Percentiles rank a stretch among this genome's conserved stretches.
phyloP scores from a whole-genome alignment of 495 filamentous ascomycete species.

The Penicillium canariense region DNA sequence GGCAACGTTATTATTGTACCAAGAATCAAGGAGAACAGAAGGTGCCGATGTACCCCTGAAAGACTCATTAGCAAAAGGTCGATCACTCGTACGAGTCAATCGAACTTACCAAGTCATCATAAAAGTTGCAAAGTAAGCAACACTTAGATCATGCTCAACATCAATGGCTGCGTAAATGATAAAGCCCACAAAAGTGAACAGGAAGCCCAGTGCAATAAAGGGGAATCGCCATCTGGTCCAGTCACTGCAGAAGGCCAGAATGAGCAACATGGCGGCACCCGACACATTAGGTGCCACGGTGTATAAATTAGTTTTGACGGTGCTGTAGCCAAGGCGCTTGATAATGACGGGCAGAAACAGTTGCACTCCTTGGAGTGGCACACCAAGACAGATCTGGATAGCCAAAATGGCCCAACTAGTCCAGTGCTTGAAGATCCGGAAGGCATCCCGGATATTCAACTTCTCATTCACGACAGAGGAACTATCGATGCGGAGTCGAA shows the following conservation, averaged over 20 bases:
- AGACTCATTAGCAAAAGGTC: neutral
- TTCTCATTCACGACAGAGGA: conserved; percentile 69
- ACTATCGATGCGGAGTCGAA: conserved; percentile 72
- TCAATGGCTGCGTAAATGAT: conserved; percentile 71
- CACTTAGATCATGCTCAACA: conserved; percentile 52
- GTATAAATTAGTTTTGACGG: conserved; percentile 72
- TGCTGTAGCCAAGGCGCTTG: conserved; percentile 56
- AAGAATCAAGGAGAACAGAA: conserved; percentile 51
- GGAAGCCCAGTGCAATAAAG: conserved; percentile 70
- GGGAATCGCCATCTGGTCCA: conserved; percentile 64
- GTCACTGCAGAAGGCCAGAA: conserved; percentile 68
- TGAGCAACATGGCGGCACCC: conserved; percentile 66
- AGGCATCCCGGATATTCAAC: conserved; percentile 62
- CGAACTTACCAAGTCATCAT: conserved; percentile 67
- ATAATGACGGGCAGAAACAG: conserved; percentile 78
- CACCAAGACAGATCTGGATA: conserved; percentile 73
- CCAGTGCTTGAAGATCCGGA: conserved; percentile 62
- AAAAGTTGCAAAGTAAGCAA: conserved; percentile 76
- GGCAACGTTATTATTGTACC: conserved; percentile 82
- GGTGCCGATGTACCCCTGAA: conserved; percentile 52
- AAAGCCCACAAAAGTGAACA: conserved; percentile 72
- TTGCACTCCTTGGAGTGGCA: conserved; percentile 67
- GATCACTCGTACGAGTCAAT: neutral
- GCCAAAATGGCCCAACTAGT: conserved; percentile 61
- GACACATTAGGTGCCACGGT: conserved; percentile 71